These are phyloP conservation scores for Ogataea neopini DNA, from an alignment of 805 yeast genomes.

Conservation along the genomic window DNA sequence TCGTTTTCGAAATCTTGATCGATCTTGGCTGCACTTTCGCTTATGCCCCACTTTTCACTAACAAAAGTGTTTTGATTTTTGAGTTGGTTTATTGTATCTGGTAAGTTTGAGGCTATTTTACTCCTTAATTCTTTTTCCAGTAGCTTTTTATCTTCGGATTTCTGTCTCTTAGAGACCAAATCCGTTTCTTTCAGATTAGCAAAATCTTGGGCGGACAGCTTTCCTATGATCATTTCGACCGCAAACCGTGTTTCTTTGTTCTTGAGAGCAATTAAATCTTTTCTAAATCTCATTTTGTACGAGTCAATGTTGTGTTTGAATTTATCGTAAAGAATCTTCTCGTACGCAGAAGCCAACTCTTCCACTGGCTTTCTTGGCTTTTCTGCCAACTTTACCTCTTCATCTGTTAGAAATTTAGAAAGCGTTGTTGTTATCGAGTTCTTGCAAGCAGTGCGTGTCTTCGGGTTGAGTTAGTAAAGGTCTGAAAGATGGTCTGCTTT, in stretches of 20 bases:
- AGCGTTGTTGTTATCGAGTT: conserved; percentile 23
- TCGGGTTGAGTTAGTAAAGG: conserved; percentile 6
- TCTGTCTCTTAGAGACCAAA: conserved; percentile 31
- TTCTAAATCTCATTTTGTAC: conserved; percentile 33
- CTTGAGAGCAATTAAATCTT: conserved; percentile 34
- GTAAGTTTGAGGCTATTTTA: conserved; percentile 27
- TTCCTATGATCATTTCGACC: conserved; percentile 20
- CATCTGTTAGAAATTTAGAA: conserved; percentile 5
- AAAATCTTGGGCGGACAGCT: conserved; percentile 25
- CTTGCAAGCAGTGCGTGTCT: conserved; percentile 29
- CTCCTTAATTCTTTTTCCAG: conserved; percentile 34
- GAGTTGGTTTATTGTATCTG: conserved; percentile 30
- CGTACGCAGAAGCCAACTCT: conserved; percentile 25
- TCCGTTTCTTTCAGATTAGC: conserved; percentile 22
- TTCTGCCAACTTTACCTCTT: conserved; percentile 1
- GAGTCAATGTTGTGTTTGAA: conserved; percentile 18
- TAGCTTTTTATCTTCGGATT: conserved; percentile 30
- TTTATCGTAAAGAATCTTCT: conserved; percentile 22
- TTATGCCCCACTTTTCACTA: conserved; percentile 38
- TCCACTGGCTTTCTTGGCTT: conserved; percentile 1
- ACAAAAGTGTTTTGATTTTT: conserved; percentile 29
- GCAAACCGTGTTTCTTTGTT: conserved; percentile 31
- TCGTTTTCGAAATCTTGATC: conserved; percentile 30
- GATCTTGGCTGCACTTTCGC: conserved; percentile 36
- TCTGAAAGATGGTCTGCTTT: neutral